Conservation (phyloP, 495 filamentous ascomycete genomes). For the Glonium stellatum region DNA sequence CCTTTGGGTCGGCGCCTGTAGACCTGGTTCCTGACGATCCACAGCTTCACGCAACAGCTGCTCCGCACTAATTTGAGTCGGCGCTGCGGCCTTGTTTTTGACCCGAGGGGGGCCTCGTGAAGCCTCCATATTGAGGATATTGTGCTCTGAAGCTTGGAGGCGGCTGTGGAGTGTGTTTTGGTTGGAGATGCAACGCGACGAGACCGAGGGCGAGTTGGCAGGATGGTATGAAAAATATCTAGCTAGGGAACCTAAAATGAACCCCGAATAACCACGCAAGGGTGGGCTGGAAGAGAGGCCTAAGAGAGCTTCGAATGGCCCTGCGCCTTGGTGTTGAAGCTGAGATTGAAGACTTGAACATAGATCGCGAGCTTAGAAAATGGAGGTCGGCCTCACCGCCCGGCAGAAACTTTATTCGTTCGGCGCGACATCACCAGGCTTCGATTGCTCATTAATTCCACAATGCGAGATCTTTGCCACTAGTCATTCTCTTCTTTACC, state of each 20-base stretch:
- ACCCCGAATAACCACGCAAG: neutral
- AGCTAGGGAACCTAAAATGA: too few species aligned
- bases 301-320: too few species aligned
- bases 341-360: neutral
- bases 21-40: conserved; percentile 83
- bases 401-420: conserved; percentile 10
- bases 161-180: neutral
- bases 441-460: too few species aligned
- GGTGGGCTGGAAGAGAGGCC: neutral
- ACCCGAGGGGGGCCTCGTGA: conserved; percentile 91
- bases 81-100: conserved; percentile 84
- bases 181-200: too few species aligned
- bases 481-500: too few species aligned
- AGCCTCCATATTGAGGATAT: conserved; percentile 64
- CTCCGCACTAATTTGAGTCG: conserved; percentile 81
- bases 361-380: neutral
- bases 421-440: too few species aligned
- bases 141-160: neutral
- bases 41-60: conserved; percentile 97
- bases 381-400: conserved; percentile 11
- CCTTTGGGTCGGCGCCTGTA: conserved; percentile 87
- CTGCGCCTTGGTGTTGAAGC: neutral
- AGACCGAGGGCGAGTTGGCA: too few species aligned
- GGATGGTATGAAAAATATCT: too few species aligned
- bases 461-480: too few species aligned